Evolutionary conservation across 78 protist species (phyloP), one percentile per base, ranked within the genome.

Genomic region (Speleostelium caveatum): DNA sequence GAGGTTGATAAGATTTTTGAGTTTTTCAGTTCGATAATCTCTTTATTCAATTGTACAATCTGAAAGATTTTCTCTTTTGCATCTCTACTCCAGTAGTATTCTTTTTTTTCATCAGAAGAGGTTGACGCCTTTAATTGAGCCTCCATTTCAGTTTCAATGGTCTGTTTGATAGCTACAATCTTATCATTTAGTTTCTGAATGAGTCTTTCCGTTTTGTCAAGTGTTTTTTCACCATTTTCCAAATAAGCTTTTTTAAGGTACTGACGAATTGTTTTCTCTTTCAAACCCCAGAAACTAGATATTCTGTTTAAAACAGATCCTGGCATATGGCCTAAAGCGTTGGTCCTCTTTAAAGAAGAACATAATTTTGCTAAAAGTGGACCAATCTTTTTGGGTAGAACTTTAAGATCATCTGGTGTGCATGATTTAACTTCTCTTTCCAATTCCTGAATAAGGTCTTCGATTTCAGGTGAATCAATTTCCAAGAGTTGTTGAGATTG

Each of bases 211-310:
- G 42, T 16, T 68, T 68, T 80, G 0, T 49, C 30, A 36, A 22
- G 56, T 28, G 36, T 36, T 56, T 55, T 80, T 30, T 80, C 78
- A 42, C 89, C 77, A 56, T 42, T 55, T 2, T 80, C 89, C 21
- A 62, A 73, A 73, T 68, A 80, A 62, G 89, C 89, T 56, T 59
- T 80, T 39, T 80, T 80, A 32, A 80, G 22, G 42, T 80, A 77
- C 41, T 6, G 59, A 41, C 45, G 49, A 41, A 80, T 80, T 22
- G 89, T 80, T 42, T 80, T 68, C 5, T 80, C 89, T 68, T 80
- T 80, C 21, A 80, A n/a, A 7, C 68, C 68, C 89, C 89, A 80
- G 21, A 58, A 36, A 12, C 8, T 33, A 14, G 77, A 72, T 22
- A 80, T 26, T 49, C 89, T 68, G 17, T 21, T 17, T 8, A 80